Evolutionary conservation across 805 yeast species (phyloP).

Genomic region (Barnettozyma siamensis): DNA sequence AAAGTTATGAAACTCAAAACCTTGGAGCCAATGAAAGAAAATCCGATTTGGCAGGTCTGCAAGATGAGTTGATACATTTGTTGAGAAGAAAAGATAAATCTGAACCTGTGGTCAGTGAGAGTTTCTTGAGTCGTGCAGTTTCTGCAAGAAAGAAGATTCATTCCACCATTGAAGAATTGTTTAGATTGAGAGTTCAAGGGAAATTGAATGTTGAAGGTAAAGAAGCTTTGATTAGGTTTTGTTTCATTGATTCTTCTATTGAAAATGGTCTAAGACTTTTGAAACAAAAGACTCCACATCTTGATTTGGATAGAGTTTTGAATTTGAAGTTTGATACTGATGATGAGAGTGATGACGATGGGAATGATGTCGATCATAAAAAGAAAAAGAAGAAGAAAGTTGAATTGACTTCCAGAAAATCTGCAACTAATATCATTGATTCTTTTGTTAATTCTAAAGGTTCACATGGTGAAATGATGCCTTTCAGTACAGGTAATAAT

Average conservation of each 20-base stretch:
- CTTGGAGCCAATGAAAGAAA: neutral
- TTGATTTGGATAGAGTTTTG: neutral
- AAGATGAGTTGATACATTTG: constrained; percentile 39
- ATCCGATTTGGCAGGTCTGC: constrained; percentile 53
- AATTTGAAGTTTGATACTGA: too few species aligned
- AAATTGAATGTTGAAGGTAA: constrained; percentile 66
- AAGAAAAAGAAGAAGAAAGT: neutral
- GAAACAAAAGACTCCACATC: constrained; percentile 22
- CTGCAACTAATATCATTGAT: constrained; percentile 20
- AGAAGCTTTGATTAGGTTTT: constrained; percentile 66
- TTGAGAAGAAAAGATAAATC: constrained; percentile 31
- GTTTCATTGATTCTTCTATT: constrained; percentile 66
- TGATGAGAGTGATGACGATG: neutral
- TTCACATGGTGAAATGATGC: constrained; percentile 28
- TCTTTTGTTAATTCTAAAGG: constrained; percentile 26
- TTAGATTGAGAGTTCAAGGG: constrained; percentile 48
- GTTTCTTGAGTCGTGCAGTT: constrained; percentile 33
- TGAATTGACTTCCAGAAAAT: constrained; percentile 4
- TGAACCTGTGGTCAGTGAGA: constrained; percentile 25
- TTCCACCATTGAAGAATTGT: constrained; percentile 49
- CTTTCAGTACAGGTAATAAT: constrained; percentile 29
- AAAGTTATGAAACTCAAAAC: neutral
- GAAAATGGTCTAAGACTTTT: constrained; percentile 42
- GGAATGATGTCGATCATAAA: too few species aligned
- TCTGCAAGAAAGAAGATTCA: constrained; percentile 36